These are phyloP conservation scores for Tolypocladium sp. DNA, from an alignment of 2,329 filamentous ascomycete genomes.

Conservation along the genomic window DNA sequence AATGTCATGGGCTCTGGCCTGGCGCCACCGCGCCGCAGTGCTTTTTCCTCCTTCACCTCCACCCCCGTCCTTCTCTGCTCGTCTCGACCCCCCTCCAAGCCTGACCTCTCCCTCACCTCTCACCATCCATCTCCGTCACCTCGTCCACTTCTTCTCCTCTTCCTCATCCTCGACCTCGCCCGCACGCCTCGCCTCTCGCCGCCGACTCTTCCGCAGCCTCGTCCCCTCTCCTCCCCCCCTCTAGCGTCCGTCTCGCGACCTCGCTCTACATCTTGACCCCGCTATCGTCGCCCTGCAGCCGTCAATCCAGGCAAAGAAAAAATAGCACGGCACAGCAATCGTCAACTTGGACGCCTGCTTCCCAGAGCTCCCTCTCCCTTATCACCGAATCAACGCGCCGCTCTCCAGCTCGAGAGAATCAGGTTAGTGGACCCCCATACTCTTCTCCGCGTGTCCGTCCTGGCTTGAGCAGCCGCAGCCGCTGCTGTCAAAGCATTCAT, in stretches of 20 bases:
- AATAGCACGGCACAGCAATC: background rate
- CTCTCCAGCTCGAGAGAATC: background rate
- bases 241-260: slow-evolving; percentile 8
- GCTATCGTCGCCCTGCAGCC: slow-evolving; percentile 9
- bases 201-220: slow-evolving; percentile 2
- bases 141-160: slow-evolving; percentile 6
- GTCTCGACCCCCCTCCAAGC: slow-evolving; percentile 3
- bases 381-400: background rate
- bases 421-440: background rate
- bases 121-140: slow-evolving; percentile 13
- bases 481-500: background rate
- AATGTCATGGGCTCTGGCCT: background rate
- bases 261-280: slow-evolving; percentile 11
- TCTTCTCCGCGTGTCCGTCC: background rate
- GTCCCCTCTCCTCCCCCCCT: slow-evolving; percentile 1
- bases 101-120: slow-evolving; percentile 13
- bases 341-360: slow-evolving; percentile 5
- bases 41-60: slow-evolving; percentile 11
- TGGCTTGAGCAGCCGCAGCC: background rate
- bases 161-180: slow-evolving; percentile 9
- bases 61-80: slow-evolving; percentile 10
- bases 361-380: background rate
- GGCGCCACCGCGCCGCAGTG: slow-evolving; percentile 4
- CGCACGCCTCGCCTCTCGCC: slow-evolving; percentile 6
- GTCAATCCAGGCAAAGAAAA: slow-evolving; percentile 2